phyloP scores from a whole-genome alignment of 129 eudicot genomes.

The Gnaphalium uliginosum region DNA sequence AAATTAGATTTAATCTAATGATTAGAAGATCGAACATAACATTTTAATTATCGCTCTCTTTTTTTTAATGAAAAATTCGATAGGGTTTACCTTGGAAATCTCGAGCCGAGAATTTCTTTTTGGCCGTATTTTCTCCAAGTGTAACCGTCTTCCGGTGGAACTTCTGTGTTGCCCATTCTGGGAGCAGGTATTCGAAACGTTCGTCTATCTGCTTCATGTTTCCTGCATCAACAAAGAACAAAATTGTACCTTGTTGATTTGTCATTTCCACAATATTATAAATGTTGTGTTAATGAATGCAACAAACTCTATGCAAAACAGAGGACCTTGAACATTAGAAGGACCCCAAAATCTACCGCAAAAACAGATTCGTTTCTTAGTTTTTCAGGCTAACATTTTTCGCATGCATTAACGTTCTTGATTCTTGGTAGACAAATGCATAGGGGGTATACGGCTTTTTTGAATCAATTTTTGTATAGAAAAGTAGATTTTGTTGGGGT shows the following conservation, averaged over 20 bases:
- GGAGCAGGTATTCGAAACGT: conserved; percentile 59
- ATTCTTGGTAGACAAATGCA: background rate
- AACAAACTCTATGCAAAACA: background rate
- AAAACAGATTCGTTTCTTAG: background rate
- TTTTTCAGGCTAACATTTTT: background rate
- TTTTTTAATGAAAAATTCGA: background rate
- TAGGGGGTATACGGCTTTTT: background rate
- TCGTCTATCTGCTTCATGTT: conserved; percentile 44
- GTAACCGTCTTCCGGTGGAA: conserved; percentile 90
- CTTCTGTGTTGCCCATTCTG: conserved; percentile 78
- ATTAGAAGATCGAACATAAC: background rate
- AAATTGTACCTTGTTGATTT: background rate
- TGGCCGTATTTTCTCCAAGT: conserved; percentile 99
- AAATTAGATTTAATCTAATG: too few species aligned
- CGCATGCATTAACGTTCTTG: conserved; percentile 12
- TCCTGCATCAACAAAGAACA: conserved; percentile 30
- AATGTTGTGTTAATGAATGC: too few species aligned
- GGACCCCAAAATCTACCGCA: background rate
- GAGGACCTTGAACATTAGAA: background rate
- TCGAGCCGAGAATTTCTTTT: conserved; percentile 77
- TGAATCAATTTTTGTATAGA: background rate
- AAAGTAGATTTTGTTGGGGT: too few species aligned
- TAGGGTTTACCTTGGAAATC: conserved; percentile 59
- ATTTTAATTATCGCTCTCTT: background rate
- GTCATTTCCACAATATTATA: background rate